phyloP scores from a whole-genome alignment of 2,329 filamentous ascomycete species.

The Fusarium pseudoanthophilum region DNA sequence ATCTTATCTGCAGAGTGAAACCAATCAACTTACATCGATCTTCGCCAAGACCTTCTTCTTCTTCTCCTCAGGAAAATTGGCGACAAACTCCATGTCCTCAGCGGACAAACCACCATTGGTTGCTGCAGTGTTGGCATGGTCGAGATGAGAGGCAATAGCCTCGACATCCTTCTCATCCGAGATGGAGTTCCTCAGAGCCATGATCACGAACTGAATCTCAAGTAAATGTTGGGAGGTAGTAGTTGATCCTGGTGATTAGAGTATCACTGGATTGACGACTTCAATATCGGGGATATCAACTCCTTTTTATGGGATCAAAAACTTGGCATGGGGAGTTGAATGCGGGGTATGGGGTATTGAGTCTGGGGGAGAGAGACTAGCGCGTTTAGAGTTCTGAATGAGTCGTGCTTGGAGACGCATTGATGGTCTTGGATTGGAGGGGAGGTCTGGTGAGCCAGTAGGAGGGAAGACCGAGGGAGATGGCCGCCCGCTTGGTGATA shows the following conservation, averaged over 20 bases:
- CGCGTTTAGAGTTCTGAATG: background rate
- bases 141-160: constrained; percentile 23
- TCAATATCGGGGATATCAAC: background rate
- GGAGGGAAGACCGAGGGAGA: constrained; percentile 21
- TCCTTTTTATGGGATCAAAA: constrained; percentile 19
- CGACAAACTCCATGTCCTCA: constrained; percentile 36
- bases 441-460: background rate
- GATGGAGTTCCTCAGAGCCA: constrained; percentile 16
- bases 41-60: constrained; percentile 37
- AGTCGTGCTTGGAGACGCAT: constrained; percentile 1
- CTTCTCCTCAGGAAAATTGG: constrained; percentile 34
- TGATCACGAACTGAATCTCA: background rate
- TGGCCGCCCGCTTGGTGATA: background rate
- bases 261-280: background rate
- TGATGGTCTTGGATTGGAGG: background rate
- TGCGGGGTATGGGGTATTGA: constrained; percentile 29
- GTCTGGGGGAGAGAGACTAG: constrained; percentile 21
- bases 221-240: background rate
- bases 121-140: background rate
- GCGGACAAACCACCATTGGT: constrained; percentile 9
- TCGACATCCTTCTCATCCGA: constrained; percentile 35
- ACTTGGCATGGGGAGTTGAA: background rate
- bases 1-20: accelerated
- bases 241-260: background rate
- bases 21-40: constrained; percentile 18